These are phyloP conservation scores for Fusarium cyanostomum DNA, from an alignment of 2,329 filamentous ascomycete genomes.

Conservation along the genomic window DNA sequence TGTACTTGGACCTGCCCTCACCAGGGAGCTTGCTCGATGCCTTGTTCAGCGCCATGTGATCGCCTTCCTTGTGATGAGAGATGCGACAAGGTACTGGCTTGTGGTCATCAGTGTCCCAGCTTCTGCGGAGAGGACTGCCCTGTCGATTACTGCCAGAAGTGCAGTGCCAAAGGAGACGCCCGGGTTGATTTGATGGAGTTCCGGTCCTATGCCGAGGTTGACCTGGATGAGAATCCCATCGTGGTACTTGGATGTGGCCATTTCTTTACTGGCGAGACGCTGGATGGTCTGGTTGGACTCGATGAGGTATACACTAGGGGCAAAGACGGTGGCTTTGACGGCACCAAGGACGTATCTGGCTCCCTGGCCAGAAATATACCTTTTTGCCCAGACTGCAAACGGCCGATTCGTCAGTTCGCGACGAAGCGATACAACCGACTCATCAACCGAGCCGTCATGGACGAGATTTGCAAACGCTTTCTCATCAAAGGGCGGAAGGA, in stretches of 20 bases:
- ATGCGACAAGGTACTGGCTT: slow-evolving; percentile 62
- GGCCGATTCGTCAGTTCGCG: slow-evolving; percentile 63
- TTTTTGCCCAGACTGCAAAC: slow-evolving; percentile 66
- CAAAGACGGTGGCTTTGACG: slow-evolving; percentile 43
- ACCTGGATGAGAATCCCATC: slow-evolving; percentile 66
- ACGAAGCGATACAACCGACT: slow-evolving; percentile 66
- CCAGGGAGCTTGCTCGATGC: slow-evolving; percentile 60
- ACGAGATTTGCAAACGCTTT: slow-evolving; percentile 70
- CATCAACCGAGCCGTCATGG: slow-evolving; percentile 65
- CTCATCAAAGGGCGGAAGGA: slow-evolving; percentile 48
- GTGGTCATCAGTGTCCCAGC: slow-evolving; percentile 70
- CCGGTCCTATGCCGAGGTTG: slow-evolving; percentile 62
- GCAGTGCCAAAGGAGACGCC: slow-evolving; percentile 52
- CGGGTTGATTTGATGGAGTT: slow-evolving; percentile 66
- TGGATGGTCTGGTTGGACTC: slow-evolving; percentile 69
- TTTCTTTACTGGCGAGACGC: slow-evolving; percentile 64
- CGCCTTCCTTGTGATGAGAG: slow-evolving; percentile 69
- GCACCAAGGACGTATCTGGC: slow-evolving; percentile 52
- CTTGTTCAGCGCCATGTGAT: slow-evolving; percentile 72
- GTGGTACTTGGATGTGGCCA: slow-evolving; percentile 71
- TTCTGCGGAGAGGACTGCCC: slow-evolving; percentile 73
- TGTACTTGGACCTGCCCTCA: slow-evolving; percentile 62
- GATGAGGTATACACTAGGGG: slow-evolving; percentile 56
- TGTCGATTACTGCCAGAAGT: slow-evolving; percentile 63
- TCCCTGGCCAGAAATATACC: slow-evolving; percentile 54